A percentile compares a stretch with the other conserved stretches of the same genome.
phyloP scores from a whole-genome alignment of 2,329 filamentous ascomycete genomes.

The Sarocladiaceae sp. region DNA sequence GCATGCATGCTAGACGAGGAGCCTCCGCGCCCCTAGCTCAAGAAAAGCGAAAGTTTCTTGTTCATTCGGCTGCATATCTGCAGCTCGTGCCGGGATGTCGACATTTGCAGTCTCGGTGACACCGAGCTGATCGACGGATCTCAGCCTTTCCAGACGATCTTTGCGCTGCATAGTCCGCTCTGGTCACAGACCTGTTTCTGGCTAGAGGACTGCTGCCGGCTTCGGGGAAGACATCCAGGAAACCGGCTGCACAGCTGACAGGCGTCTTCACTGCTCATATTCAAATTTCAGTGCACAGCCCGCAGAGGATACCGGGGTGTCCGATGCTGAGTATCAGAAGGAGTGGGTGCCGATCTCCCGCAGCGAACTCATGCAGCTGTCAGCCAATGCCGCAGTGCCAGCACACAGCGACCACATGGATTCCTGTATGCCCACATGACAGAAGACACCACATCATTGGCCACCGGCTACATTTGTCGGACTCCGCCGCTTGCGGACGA shows the following conservation, averaged over 20 bases:
- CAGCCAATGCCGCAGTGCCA: not conserved
- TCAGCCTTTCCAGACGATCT: too few species aligned
- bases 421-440: not conserved
- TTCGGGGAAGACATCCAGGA: not conserved
- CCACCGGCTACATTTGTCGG: too few species aligned
- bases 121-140: too few species aligned
- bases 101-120: too few species aligned
- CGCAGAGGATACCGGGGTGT: slow-evolving; percentile 1
- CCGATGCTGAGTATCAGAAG: slow-evolving; percentile 1
- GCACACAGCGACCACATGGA: not conserved
- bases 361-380: not conserved
- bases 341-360: not conserved
- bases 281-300: not conserved
- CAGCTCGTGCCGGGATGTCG: too few species aligned
- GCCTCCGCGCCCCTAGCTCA: slow-evolving; percentile 34
- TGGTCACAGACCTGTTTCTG: not conserved
- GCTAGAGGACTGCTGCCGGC: not conserved
- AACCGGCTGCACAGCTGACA: not conserved
- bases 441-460: not conserved
- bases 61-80: too few species aligned
- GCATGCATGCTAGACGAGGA: slow-evolving; percentile 93
- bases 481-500: too few species aligned
- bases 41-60: too few species aligned
- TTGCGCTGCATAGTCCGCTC: not conserved
- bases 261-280: not conserved